A percentile compares a stretch with the other conserved stretches of the same genome.
phyloP scores from a whole-genome alignment of 345 rosid genomes.

The Ceriops tagal region DNA sequence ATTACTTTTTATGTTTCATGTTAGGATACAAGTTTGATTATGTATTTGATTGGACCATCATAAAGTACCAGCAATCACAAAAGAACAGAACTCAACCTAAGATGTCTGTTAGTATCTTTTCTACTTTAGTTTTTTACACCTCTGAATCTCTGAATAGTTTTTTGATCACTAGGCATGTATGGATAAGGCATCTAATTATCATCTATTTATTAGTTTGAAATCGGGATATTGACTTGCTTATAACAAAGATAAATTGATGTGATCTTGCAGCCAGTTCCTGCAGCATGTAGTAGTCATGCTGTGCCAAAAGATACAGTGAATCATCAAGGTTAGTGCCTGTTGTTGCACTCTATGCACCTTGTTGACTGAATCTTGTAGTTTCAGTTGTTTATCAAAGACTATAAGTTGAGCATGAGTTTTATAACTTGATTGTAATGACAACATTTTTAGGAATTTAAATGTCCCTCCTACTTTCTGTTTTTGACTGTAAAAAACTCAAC shows the following conservation, averaged over 20 bases:
- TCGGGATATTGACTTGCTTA: neutral
- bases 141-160: neutral
- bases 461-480: constrained; percentile 5
- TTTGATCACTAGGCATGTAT: too few species aligned
- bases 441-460: neutral
- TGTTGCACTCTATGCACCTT: constrained; percentile 12
- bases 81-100: constrained; percentile 62
- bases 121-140: neutral
- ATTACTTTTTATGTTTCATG: neutral
- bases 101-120: constrained; percentile 40
- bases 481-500: too few species aligned
- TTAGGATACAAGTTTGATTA: constrained; percentile 81
- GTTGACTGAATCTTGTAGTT: constrained; percentile 15
- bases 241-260: constrained; percentile 8
- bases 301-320: constrained; percentile 44
- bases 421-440: constrained; percentile 2
- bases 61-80: constrained; percentile 63
- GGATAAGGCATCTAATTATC: too few species aligned
- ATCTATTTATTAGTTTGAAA: constrained; percentile 2
- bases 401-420: constrained; percentile 3
- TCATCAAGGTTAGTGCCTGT: constrained; percentile 61
- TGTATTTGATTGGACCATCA: constrained; percentile 92
- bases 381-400: constrained; percentile 3
- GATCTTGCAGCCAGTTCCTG: constrained; percentile 56
- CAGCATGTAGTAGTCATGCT: constrained; percentile 55